Evolutionary conservation across 768 basidiomycete species (phyloP), one percentile per base, ranked within the genome.

Genomic region (Pleurotus djamor): DNA sequence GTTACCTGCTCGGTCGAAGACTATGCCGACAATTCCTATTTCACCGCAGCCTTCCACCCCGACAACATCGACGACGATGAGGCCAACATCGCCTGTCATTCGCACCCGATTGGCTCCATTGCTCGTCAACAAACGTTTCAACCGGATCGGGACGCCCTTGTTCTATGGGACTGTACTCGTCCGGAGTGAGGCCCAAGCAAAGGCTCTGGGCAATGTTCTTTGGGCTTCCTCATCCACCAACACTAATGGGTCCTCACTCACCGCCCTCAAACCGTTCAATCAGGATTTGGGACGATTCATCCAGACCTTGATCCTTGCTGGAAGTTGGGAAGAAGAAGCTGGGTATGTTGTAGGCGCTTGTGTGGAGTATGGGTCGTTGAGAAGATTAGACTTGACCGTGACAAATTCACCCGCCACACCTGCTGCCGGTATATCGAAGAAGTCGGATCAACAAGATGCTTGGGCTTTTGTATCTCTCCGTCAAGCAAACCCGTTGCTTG

Each of bases 141-240:
- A 77, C 47, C 79, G 88, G 60, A 86, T 89, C 60, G 78, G 76
- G 1, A 78, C 79, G 0, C 86, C 86, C 1, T 74, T 86, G 10
- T 76, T 84, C 61, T 88, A 88, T 73, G 74, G 80, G 65, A 75
- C 77, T 45, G 60, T 88, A 45, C 73, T 75, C 63, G 66, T 89
- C 48, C 71, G 67, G 38, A 73, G 80, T 0, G 61, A 75, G 0
- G 37, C 54, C 9, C 80, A 85, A 21, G 71, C 83, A 0, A 63
- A 67, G 33, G 67, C 68, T 0, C 66, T 72, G 28, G 66, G 57
- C 33, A 13, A 28, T 13, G 50, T 60, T 3, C 57, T 71, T 4
- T 61, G 64, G 37, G 21, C 21, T 28, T 28, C 21, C 21, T 28
- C 21, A 28, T 28, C 21, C 21, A 28, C 21, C 21, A 28, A 28